Percentiles rank a stretch among this genome's conserved stretches.
phyloP scores from a whole-genome alignment of 345 rosid genomes.

The Excoecaria cochinchinensis region DNA sequence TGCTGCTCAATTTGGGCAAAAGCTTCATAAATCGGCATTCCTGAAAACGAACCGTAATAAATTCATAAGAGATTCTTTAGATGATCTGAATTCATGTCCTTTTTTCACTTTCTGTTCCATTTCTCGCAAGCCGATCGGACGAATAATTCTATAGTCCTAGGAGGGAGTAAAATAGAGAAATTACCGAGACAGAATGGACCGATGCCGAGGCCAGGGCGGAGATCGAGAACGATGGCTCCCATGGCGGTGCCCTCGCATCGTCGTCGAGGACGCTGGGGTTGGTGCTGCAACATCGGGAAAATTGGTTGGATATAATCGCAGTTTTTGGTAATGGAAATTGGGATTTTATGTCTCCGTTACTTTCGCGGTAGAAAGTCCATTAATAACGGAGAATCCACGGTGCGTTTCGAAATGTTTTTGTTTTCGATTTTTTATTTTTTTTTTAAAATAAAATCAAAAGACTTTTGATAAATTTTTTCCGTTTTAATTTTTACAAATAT shows the following conservation, averaged over 20 bases:
- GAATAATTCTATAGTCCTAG: not conserved
- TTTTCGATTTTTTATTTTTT: no score
- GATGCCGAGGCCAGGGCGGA: conserved; percentile 85
- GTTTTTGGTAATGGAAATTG: not conserved
- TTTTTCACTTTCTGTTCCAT: not conserved
- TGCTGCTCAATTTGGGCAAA: conserved; percentile 89
- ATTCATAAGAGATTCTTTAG: not conserved
- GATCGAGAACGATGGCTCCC: conserved; percentile 94
- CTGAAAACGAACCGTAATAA: conserved; percentile 35
- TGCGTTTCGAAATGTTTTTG: no score
- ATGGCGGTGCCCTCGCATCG: conserved; percentile 97
- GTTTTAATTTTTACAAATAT: no score
- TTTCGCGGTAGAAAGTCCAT: not conserved
- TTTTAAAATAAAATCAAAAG: no score
- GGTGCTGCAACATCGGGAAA: conserved; percentile 12
- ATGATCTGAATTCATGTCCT: not conserved
- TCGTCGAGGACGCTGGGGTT: conserved; percentile 56
- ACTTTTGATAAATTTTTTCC: no score
- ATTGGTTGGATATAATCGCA: not conserved
- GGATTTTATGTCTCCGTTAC: not conserved
- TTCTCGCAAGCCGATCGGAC: conserved; percentile 1
- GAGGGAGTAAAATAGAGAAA: not conserved
- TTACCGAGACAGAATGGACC: conserved; percentile 91
- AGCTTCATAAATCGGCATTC: conserved; percentile 94
- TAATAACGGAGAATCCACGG: not conserved